Base-by-base conservation (phyloP, 2,329 filamentous ascomycete genomes). In the Torrubiellomyces zombiae region DNA sequence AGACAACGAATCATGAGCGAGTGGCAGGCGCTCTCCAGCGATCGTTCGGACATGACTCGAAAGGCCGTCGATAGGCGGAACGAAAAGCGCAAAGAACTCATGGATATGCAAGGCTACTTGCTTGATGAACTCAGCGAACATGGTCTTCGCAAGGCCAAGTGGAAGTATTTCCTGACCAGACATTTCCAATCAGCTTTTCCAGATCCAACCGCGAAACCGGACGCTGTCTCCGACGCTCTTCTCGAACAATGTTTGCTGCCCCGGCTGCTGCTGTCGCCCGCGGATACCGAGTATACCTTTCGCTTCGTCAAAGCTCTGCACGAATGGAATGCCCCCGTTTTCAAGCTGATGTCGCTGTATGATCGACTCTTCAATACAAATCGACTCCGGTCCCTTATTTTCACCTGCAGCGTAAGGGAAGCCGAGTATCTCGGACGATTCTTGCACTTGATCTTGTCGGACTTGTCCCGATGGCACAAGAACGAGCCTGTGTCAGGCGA, bases 171-270 rank as follows among this genome's bases (percentile, higher is more conserved):
- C 35, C 54, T 95, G 22, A 68, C 68, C 26, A 74, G 74, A 34
- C 79, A 86, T 40, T 83, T 85, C 44, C 60, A 72, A 35, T 53
- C 63, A 28, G 94, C 85, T 72, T 94, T 95, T 45, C 64, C 65
- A 4, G 63, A 67, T 7, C 62, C 71, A 34, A 63, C 67, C 31
- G 56, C 64, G 13, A 77, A 73, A 38, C 55, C 64, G 19, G 72
- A 77, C 29, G 58, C 57, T 6, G 60, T 91, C 4, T 79, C 86
- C 26, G 71, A 83, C 38, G 64, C 69, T 4, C 55, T 98, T 11
- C 64, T 98, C 7, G 83, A 95, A 49, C 75, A 91, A 39, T 98
- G 89, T 45, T 73, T 98, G 36, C 52, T 95, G n/a, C 89, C 89
- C 7, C 75, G 89, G 20, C 62, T 91, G 11, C 63, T 89, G 14